phyloP scores from a whole-genome alignment of 2,329 filamentous ascomycete genomes.

The Botrytis sinoallii region DNA sequence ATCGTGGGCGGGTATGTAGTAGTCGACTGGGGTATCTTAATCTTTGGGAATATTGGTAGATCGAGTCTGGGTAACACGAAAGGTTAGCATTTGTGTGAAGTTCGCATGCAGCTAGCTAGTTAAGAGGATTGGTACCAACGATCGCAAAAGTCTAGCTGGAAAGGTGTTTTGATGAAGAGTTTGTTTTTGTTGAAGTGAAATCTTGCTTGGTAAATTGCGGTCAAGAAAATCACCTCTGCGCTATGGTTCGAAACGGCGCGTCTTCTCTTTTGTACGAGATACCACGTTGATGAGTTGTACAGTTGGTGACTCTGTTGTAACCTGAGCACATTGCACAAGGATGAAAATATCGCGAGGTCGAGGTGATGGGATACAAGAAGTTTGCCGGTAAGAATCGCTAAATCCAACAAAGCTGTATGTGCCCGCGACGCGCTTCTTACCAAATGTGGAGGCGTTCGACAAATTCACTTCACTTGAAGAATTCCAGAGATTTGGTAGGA shows the following conservation, averaged over 20 bases:
- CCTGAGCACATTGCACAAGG: slow-evolving; percentile 13
- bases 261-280: slow-evolving; percentile 20
- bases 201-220: slow-evolving; percentile 12
- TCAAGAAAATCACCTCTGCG: slow-evolving; percentile 5
- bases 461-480: slow-evolving; percentile 22
- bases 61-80: slow-evolving; percentile 17
- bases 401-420: slow-evolving; percentile 1
- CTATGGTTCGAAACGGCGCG: slow-evolving; percentile 18
- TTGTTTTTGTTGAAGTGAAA: background rate
- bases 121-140: slow-evolving; percentile 5
- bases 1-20: slow-evolving; percentile 31
- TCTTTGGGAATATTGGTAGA: slow-evolving; percentile 26
- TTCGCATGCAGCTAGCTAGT: background rate
- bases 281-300: slow-evolving; percentile 32
- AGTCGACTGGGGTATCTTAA: slow-evolving; percentile 27
- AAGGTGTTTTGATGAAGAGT: background rate
- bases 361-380: slow-evolving; percentile 6
- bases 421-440: slow-evolving; percentile 25
- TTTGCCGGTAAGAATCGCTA: slow-evolving; percentile 16
- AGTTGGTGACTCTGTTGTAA: slow-evolving; percentile 18
- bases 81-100: slow-evolving; percentile 10
- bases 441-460: slow-evolving; percentile 22
- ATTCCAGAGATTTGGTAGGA: slow-evolving; percentile 22
- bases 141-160: background rate
- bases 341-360: slow-evolving; percentile 8